A percentile compares a stretch with the other conserved stretches of the same genome.
Evolutionary conservation across 495 filamentous ascomycete species (phyloP).

Genomic region (Extremus antarcticus): DNA sequence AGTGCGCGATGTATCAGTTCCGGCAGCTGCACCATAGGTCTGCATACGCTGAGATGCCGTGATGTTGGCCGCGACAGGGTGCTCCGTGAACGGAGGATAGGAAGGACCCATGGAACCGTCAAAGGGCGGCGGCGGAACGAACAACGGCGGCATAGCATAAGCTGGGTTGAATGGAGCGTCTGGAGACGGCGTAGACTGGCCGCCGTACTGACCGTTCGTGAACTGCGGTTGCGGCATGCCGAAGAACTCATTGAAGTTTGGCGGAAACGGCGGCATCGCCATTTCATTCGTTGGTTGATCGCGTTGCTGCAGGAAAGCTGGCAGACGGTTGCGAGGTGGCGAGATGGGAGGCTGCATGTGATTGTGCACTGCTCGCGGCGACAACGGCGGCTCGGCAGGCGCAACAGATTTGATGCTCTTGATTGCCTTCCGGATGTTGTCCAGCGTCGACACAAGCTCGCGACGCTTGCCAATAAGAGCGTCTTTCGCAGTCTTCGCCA

Average conservation of each 20-base stretch:
- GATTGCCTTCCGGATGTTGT: conserved; percentile 22
- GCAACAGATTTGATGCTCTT: conserved; percentile 15
- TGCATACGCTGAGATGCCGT: not conserved
- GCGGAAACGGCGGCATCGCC: not conserved
- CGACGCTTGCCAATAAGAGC: conserved; percentile 19
- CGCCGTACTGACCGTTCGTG: not conserved
- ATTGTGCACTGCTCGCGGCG: not conserved
- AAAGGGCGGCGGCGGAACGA: conserved; percentile 15
- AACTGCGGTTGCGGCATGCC: conserved; percentile 17
- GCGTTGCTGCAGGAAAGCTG: conserved; percentile 15
- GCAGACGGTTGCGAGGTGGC: conserved; percentile 8
- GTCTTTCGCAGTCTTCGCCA: conserved; percentile 12
- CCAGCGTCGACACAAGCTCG: conserved; percentile 16
- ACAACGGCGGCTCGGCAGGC: not conserved
- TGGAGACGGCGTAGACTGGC: conserved; percentile 3
- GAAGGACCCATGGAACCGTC: conserved; percentile 13
- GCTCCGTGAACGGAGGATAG: not conserved
- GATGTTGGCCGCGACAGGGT: not conserved
- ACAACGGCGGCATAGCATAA: conserved; percentile 12
- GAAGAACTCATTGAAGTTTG: conserved; percentile 12
- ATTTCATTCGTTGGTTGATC: not conserved
- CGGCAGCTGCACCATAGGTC: not conserved
- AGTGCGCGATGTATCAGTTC: too few relatives aligned
- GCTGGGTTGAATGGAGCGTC: conserved; percentile 4
- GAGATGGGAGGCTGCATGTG: conserved; percentile 7